Evolutionary conservation across 805 yeast species (phyloP), one percentile per base, ranked within the genome.

Genomic region (Komagataella pseudopastoris): DNA sequence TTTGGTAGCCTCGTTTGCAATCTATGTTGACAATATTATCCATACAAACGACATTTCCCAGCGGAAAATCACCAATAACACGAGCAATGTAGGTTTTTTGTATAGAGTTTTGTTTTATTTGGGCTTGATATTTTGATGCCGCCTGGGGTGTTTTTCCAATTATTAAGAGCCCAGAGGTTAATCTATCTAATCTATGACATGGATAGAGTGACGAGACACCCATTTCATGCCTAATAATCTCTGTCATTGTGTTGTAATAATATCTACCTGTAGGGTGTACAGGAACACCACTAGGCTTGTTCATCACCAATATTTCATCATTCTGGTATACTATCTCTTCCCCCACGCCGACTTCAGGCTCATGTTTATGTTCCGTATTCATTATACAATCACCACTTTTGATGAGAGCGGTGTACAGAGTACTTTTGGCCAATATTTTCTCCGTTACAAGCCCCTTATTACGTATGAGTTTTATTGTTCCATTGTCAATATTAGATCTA

Each of bases 281-380:
- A 1, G 82, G 80, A 2, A 76, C 62, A 0, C 82, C 83, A 0
- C 71, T 63, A 0, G 81, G 81, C 54, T 77, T 77, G 55, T 74
- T 64, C 2, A 76, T 70, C 23, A 77, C 79, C 14, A 76, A 23
- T 0, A 71, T 30, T 6, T 66, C 61, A 3, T 60, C 61, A 54
- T 71, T 70, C 53, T 73, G 67, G 56, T 58, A 64, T 0, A 77
- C 56, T 1, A 71, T 60, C 10, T 43, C 45, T 16, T 56, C 24
- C 48, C 17, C 23, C 16, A n/a, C 16, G 6, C 45, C 45, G 6
- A 18, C 47, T 5, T 63, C 54, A 22, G 56, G 56, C 51, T 66
- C 69, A 55, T 66, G 69, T 10, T 55, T 58, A 51, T 66, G 70
- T 39, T 56, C 60, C 22, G 48, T 46, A 45, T 61, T 56, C 6